Evolutionary conservation across 345 rosid genomes (phyloP), one percentile per base, ranked within the genome.

Genomic region (Populus euphratica): DNA sequence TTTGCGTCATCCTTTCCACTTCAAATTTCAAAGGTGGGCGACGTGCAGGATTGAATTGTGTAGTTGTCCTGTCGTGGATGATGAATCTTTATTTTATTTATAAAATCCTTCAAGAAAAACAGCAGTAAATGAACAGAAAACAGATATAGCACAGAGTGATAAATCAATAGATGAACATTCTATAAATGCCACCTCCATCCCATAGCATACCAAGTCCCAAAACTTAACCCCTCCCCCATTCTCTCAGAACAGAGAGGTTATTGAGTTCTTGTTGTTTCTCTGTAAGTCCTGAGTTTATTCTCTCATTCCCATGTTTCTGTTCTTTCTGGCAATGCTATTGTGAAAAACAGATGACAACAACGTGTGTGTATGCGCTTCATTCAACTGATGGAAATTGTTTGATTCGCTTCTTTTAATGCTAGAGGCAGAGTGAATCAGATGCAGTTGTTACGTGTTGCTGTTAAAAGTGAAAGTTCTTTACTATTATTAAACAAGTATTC

Each of bases 161-260:
- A 73, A 29, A 68, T 68, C 1, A 16, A 10, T 6, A 41, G 5
- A 6, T 6, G 5, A 62, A 73, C 16, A 21, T 56, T 75, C 62
- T 78, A 78, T 78, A 78, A 75, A 71, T 78, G 61, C 79, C 68
- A 36, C 13, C 62, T 68, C 65, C 2, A 33, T 35, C 38, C 56
- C 29, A 25, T 27, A 35, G 29, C 14, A 36, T n/a, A 5, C 33
- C 69, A 35, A 49, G 20, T 49, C 5, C 20, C 31, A 33, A 10
- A 6, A 13, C 44, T 44, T 33, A 14, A n/a, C n/a, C n/a, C n/a
- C n/a, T 75, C 21, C 4, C 41, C 25, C 35, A 35, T 21, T 68
- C 23, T 50, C 52, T 27, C 2, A 52, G 12, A 5, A 20, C 36
- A 7, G 38, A 59, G 13, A 56, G 62, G 25, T 29, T n/a, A 29